phyloP scores from a whole-genome alignment of 2,329 filamentous ascomycete genomes.

The Tolypocladium ovalisporum region DNA sequence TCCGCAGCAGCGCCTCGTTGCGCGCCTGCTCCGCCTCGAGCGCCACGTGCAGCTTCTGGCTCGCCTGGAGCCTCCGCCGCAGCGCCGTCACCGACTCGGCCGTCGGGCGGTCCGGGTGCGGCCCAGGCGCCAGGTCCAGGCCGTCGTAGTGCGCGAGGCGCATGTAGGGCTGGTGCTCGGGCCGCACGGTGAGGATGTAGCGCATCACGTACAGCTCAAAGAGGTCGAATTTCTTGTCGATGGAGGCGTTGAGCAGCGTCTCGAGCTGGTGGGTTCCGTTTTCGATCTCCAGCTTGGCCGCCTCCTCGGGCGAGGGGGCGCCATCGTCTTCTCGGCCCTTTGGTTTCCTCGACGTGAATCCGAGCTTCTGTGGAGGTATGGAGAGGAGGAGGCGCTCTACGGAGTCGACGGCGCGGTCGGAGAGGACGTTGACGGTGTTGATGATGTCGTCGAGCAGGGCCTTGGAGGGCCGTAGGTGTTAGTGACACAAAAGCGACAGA shows the following conservation, averaged over 20 bases:
- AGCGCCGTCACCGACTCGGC: conserved; percentile 61
- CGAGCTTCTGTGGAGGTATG: conserved; percentile 64
- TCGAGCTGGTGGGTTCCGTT: conserved; percentile 78
- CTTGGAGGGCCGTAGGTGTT: conserved; percentile 38
- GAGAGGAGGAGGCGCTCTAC: conserved; percentile 73
- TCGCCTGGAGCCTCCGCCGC: conserved; percentile 65
- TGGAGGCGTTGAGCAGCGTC: conserved; percentile 68
- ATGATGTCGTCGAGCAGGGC: conserved; percentile 96
- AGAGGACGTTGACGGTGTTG: conserved; percentile 88
- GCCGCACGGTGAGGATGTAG: conserved; percentile 64
- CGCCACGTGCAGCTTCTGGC: conserved; percentile 60
- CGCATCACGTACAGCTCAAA: conserved; percentile 84
- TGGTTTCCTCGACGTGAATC: conserved; percentile 42
- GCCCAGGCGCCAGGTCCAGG: conserved; percentile 30
- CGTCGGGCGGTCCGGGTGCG: conserved; percentile 32
- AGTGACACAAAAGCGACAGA: neutral
- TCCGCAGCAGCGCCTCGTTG: conserved; percentile 60
- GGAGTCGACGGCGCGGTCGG: conserved; percentile 79
- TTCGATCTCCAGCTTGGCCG: conserved; percentile 60
- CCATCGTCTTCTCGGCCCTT: conserved; percentile 18
- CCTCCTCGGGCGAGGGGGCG: conserved; percentile 22
- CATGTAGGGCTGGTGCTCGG: conserved; percentile 67
- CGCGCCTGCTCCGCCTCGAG: conserved; percentile 58
- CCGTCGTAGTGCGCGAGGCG: conserved; percentile 76
- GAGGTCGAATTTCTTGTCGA: conserved; percentile 77